Evolutionary conservation across 805 yeast species (phyloP).

Genomic region (Spathaspora sp.): DNA sequence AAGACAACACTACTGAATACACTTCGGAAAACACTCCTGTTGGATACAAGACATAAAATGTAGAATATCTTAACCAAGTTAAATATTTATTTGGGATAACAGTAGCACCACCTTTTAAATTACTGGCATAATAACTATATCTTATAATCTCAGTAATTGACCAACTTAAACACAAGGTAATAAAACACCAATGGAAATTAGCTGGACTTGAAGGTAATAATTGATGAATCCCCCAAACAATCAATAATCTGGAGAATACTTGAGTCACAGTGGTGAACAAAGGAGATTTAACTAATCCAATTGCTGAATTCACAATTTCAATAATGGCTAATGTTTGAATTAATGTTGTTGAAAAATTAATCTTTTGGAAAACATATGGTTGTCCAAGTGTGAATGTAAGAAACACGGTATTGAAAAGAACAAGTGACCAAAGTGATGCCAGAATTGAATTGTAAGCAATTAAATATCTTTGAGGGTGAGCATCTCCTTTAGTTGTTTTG

Average conservation of each 20-base stretch:
- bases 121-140: conserved; percentile 81
- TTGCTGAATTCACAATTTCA: conserved; percentile 73
- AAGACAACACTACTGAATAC: conserved; percentile 61
- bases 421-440: conserved; percentile 39
- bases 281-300: conserved; percentile 85
- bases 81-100: conserved; percentile 51
- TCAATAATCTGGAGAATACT: conserved; percentile 77
- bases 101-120: conserved; percentile 40
- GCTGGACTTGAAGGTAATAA: conserved; percentile 74
- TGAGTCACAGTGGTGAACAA: conserved; percentile 80
- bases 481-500: not conserved
- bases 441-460: conserved; percentile 41
- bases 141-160: conserved; percentile 90
- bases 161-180: conserved; percentile 79
- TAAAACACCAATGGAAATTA: conserved; percentile 52
- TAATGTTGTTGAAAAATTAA: conserved; percentile 54
- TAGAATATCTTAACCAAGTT: conserved; percentile 74
- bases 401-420: conserved; percentile 37
- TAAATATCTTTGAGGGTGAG: conserved; percentile 31
- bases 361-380: conserved; percentile 58
- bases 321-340: conserved; percentile 79
- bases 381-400: conserved; percentile 47
- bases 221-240: conserved; percentile 79
- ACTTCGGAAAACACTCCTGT: conserved; percentile 88
- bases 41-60: conserved; percentile 83